Conservation (phyloP, 768 basidiomycete genomes). For the Sarcomyxa edulis region DNA sequence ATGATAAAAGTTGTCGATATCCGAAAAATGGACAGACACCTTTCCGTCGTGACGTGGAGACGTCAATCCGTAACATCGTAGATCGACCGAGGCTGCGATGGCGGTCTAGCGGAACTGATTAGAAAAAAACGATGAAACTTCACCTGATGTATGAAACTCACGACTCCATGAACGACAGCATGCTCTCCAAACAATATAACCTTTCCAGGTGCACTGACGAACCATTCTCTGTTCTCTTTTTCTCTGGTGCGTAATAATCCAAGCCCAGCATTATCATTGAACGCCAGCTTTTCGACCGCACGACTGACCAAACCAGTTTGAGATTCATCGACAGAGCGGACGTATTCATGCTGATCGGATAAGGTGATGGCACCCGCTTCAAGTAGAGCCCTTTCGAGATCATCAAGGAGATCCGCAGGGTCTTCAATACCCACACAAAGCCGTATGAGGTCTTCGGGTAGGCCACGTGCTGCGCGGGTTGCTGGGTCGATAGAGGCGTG, state of each 20-base stretch:
- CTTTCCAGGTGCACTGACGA: slow-evolving; percentile 95
- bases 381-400: slow-evolving; percentile 88
- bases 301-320: slow-evolving; percentile 38
- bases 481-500: slow-evolving; percentile 98
- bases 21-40: slow-evolving; percentile 71
- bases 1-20: slow-evolving; percentile 70
- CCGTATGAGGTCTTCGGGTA: slow-evolving; percentile 98
- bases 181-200: slow-evolving; percentile 98
- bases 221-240: slow-evolving; percentile 52
- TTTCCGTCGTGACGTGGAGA: slow-evolving; percentile 71
- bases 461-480: slow-evolving; percentile 89
- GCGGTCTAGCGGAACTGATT: slow-evolving; percentile 61
- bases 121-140: slow-evolving; percentile 5
- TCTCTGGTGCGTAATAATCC: slow-evolving; percentile 7
- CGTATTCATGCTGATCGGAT: slow-evolving; percentile 45
- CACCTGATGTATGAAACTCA: slow-evolving; percentile 36
- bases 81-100: slow-evolving; percentile 90
- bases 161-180: slow-evolving; percentile 95
- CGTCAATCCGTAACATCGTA: slow-evolving; percentile 88
- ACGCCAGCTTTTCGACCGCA: slow-evolving; percentile 66
- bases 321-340: slow-evolving; percentile 23
- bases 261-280: slow-evolving; percentile 14
- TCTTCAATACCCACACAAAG: slow-evolving; percentile 99
- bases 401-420: slow-evolving; percentile 85
- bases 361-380: slow-evolving; percentile 83